These are phyloP conservation scores for Xylaria sp. DNA, from an alignment of 2,329 filamentous ascomycete species.

Conservation along the genomic window DNA sequence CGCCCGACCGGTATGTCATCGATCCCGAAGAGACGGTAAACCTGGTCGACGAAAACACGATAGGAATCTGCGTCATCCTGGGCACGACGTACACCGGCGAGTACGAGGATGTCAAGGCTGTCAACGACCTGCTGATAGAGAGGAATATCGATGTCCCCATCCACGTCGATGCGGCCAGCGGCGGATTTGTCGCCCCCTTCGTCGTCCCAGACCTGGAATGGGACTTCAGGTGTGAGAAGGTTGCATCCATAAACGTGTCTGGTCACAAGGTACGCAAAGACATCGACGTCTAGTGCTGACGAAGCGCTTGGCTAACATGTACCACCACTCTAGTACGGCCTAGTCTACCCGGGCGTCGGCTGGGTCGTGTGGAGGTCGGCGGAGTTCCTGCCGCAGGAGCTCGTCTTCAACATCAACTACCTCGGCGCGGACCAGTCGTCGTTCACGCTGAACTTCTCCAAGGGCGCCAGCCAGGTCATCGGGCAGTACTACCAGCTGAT, in stretches of 20 bases:
- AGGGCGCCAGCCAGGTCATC: constrained; percentile 91
- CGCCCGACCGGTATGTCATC: constrained; percentile 62
- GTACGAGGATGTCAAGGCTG: constrained; percentile 89
- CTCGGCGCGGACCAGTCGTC: constrained; percentile 93
- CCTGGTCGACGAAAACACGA: constrained; percentile 70
- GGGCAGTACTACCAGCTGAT: constrained; percentile 98
- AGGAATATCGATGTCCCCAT: constrained; percentile 79
- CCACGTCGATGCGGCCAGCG: constrained; percentile 90
- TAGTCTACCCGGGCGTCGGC: constrained; percentile 87
- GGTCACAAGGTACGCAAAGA: constrained; percentile 72
- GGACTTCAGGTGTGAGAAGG: constrained; percentile 89
- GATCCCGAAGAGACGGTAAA: constrained; percentile 64
- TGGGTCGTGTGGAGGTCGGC: constrained; percentile 90
- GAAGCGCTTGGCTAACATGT: constrained; percentile 1
- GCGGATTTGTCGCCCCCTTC: constrained; percentile 92
- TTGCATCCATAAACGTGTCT: constrained; percentile 91
- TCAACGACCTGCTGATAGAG: constrained; percentile 84
- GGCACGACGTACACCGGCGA: constrained; percentile 95
- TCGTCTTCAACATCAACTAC: constrained; percentile 99
- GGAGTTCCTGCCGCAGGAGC: constrained; percentile 82
- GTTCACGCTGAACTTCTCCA: constrained; percentile 97
- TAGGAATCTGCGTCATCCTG: constrained; percentile 89
- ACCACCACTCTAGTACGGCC: constrained; percentile 53
- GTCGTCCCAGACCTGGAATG: constrained; percentile 81
- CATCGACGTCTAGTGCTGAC: neutral